Evolutionary conservation across 768 basidiomycete genomes (phyloP).

Genomic region (Suillus spraguei): DNA sequence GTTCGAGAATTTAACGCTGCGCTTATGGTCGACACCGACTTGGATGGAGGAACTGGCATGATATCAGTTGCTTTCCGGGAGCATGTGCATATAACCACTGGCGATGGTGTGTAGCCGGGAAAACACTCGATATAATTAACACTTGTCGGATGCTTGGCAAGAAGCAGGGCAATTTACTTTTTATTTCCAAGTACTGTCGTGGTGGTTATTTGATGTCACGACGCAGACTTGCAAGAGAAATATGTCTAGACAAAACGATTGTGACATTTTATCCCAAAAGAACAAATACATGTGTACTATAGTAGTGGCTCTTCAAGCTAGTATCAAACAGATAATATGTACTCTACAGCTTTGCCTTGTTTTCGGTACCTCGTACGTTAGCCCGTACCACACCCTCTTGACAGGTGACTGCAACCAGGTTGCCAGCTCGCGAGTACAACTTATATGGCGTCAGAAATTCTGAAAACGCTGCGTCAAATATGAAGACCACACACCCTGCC

Average conservation of each 20-base stretch:
- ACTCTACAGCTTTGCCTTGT: slow-evolving; percentile 37
- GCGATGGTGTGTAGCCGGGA: not conserved
- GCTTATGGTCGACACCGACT: not conserved
- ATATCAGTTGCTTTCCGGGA: not conserved
- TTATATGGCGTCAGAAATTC: slow-evolving; percentile 28
- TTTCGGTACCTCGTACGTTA: slow-evolving; percentile 42
- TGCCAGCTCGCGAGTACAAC: slow-evolving; percentile 71
- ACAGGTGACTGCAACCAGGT: slow-evolving; percentile 70
- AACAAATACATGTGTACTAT: not conserved
- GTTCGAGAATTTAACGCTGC: slow-evolving; percentile 1
- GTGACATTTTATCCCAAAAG: not conserved
- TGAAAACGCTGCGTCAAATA: not conserved
- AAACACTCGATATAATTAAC: not conserved
- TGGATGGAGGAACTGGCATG: not conserved
- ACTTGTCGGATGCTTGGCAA: not conserved
- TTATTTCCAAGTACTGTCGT: not conserved
- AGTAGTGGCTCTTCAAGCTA: not conserved
- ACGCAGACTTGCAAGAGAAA: not conserved
- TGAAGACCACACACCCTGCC: slow-evolving; percentile 56
- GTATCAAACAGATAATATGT: not conserved
- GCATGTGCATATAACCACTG: not conserved
- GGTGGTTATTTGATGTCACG: not conserved
- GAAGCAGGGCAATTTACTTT: not conserved
- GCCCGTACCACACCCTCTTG: slow-evolving; percentile 82
- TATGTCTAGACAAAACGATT: not conserved